Evolutionary conservation across 73 alveolate species (phyloP).

Genomic region (Tetrahymena borealis): DNA sequence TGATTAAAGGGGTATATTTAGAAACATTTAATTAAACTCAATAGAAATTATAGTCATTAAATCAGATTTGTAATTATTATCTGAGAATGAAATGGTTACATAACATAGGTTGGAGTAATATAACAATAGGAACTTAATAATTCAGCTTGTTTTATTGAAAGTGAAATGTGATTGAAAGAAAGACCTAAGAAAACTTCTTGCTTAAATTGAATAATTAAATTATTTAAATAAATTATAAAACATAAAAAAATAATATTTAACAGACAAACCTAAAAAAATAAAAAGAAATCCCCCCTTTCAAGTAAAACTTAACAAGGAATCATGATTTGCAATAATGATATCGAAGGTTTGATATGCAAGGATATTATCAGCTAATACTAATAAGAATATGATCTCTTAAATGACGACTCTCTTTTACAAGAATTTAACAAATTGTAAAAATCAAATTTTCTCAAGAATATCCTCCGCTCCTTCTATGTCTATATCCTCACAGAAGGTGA

Average conservation of each 20-base stretch:
- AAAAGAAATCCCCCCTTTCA: neutral
- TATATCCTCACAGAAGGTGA: neutral
- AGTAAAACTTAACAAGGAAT: no score
- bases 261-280: neutral
- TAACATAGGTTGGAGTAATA: no score
- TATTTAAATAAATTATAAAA: neutral
- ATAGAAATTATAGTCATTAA: no score
- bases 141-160: neutral
- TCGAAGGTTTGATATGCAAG: neutral
- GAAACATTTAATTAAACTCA: no score
- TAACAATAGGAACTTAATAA: no score
- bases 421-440: neutral
- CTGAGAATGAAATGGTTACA: neutral
- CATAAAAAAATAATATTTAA: neutral
- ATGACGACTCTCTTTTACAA: neutral
- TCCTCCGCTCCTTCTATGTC: neutral
- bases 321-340: neutral
- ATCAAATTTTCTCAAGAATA: neutral
- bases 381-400: neutral
- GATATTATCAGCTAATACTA: neutral
- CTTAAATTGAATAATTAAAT: no score
- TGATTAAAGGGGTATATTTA: no score
- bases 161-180: neutral
- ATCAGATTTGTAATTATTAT: no score
- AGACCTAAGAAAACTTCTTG: neutral